Base-by-base conservation (phyloP, 108 stramenopile genomes). In the Halocafeteria seosinensis region DNA sequence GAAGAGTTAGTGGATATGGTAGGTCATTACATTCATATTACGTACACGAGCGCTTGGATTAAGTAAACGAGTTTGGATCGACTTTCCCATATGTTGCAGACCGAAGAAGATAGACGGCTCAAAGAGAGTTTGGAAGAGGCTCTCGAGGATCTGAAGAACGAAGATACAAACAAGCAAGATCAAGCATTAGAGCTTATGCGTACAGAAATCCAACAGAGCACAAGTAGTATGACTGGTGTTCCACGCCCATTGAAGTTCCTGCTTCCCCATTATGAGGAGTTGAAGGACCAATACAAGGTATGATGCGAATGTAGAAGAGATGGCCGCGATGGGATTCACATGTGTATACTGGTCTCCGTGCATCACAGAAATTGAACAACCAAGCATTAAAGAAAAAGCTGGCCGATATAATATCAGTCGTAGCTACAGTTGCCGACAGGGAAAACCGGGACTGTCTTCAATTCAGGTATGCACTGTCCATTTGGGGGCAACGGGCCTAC, bases 161-260 rank as follows among this genome's bases (percentile, higher is more conserved):
- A 23, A 23, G 63, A 62, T 50, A 32, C 33, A 6, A 9, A 23
- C 12, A 0, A 23, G 34, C 55, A 13, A 21, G 61, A 34, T 23
- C 32, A 2, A 66, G 91, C 91, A 1, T 61, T 95, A 57, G 87
- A 87, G 57, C 78, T 88, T 58, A 85, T 95, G 65, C 83, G 90
- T 25, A 80, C 75, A 32, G 91, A 92, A 69, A 80, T 95, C 38
- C 75, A 87, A 29, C 78, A 74, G 23, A 84, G 94, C 1, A 98
- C 96, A 42, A 74, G 85, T 0, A 87, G 85, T 67, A 99, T 99
- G 97, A 99, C 97, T 11, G 80, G 84, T 38, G 97, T 95, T 47
- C 97, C 97, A 28, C 95, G 95, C 78, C 97, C 97, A 0, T 82
- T 99, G 62, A 99, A 99, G 81, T 96, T 95, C 69, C 71, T 99